Evolutionary conservation across 1,284 basidiomycete species (phyloP).

Genomic region (Cutaneotrichosporon dermatis): DNA sequence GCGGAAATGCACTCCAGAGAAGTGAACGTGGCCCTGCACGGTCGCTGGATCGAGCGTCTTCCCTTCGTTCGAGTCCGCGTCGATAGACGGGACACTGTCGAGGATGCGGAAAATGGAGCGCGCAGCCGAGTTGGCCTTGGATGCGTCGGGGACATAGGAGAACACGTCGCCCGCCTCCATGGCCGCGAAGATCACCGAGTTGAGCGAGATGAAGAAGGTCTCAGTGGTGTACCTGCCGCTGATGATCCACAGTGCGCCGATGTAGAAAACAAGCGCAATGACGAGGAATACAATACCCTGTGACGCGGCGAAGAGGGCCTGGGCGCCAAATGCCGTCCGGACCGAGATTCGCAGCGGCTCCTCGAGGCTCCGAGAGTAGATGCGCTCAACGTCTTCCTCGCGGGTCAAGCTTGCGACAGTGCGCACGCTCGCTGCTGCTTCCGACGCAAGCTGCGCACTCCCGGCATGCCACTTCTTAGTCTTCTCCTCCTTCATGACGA

Average conservation of each 20-base stretch:
- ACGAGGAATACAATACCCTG: constrained; percentile 77
- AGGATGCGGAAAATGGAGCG: constrained; percentile 71
- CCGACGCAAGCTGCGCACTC: constrained; percentile 79
- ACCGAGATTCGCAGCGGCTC: constrained; percentile 63
- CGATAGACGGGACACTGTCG: constrained; percentile 70
- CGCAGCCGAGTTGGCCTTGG: constrained; percentile 74
- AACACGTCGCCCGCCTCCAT: constrained; percentile 60
- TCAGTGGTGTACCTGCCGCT: constrained; percentile 58
- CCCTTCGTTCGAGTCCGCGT: constrained; percentile 72
- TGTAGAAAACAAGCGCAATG: constrained; percentile 65
- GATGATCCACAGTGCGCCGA: constrained; percentile 52
- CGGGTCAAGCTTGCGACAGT: constrained; percentile 85
- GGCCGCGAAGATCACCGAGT: constrained; percentile 51
- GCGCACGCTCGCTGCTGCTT: constrained; percentile 83
- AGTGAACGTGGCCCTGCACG: constrained; percentile 64
- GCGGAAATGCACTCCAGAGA: constrained; percentile 83
- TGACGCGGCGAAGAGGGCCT: constrained; percentile 69
- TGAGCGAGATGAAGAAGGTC: constrained; percentile 78
- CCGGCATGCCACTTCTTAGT: constrained; percentile 80
- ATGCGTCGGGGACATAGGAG: constrained; percentile 87
- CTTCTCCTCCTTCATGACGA: constrained; percentile 73
- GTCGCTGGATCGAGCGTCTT: constrained; percentile 53
- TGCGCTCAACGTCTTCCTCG: constrained; percentile 68
- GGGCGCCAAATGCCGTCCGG: constrained; percentile 64
- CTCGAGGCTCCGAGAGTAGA: constrained; percentile 71